Evolutionary conservation across 2,329 filamentous ascomycete genomes (phyloP), one percentile per base, ranked within the genome.

Genomic region (Cytospora paraplurivora): DNA sequence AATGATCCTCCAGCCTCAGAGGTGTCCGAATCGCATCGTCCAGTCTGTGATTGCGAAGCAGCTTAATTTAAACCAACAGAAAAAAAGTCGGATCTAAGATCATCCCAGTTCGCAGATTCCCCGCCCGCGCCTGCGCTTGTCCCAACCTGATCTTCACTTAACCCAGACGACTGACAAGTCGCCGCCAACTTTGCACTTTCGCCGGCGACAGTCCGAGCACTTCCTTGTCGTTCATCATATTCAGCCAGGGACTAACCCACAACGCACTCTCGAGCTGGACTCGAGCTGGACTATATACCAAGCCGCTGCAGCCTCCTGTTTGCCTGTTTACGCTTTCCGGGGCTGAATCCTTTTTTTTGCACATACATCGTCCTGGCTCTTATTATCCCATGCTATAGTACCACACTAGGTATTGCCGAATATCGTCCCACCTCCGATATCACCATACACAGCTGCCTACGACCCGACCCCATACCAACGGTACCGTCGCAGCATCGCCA

Each of bases 221-320:
- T 19, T 47, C 44, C 44, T 47, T 47, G 44, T 21, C 44, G n/a
- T n/a, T 47, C 44, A 47, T 47, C 44, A 47, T 47, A 47, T 21
- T 47, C 44, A 47, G n/a, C 44, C 21, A 47, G 17, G 21, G n/a
- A 10, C 17, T 47, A 21, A 21, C 44, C 7, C 19, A 47, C 44
- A n/a, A 47, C 44, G 44, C 44, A 10, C n/a, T 47, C n/a, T 21
- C n/a, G 44, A 47, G 44, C 44, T 47, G 44, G n/a, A 19, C 44
- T 47, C 44, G n/a, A 13, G 44, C 44, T 47, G 44, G 21, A 10
- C n/a, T 47, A 47, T 47, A 47, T 47, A 47, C 44, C 38, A 52
- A 54, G 54, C 38, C 50, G 33, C 63, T 51, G 63, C 59, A 27
- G 51, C 51, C 50, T 38, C 51, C 34, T 55, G 41, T n/a, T 56